phyloP scores from a whole-genome alignment of 73 alveolate genomes.

The Uronychia setigera region DNA sequence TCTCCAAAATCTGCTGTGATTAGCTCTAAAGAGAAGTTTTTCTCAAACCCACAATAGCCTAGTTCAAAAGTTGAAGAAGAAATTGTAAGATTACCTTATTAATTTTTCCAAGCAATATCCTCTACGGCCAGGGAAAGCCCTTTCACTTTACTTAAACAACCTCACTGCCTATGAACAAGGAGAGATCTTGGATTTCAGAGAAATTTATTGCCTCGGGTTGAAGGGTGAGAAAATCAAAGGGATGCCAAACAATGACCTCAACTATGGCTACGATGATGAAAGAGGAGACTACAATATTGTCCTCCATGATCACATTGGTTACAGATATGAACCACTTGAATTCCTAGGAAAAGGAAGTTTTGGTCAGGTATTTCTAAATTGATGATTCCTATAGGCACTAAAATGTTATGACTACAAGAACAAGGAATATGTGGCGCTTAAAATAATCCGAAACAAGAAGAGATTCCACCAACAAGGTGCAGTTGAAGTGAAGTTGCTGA shows the following conservation, averaged over 20 bases:
- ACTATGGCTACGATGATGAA: slow-evolving; percentile 74
- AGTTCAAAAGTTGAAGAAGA: not conserved
- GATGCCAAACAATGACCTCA: slow-evolving; percentile 33
- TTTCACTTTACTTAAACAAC: slow-evolving; percentile 47
- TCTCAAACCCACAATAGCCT: not conserved
- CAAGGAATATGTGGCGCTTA: slow-evolving; percentile 77
- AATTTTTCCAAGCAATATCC: slow-evolving; percentile 9
- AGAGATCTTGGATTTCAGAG: slow-evolving; percentile 76
- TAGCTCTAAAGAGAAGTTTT: not conserved
- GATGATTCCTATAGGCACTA: slow-evolving; percentile 35
- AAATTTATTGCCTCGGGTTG: slow-evolving; percentile 59
- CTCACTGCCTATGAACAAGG: slow-evolving; percentile 77
- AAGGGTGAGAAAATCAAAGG: slow-evolving; percentile 48
- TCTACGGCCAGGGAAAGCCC: slow-evolving; percentile 67
- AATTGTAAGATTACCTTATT: not conserved
- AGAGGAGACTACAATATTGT: slow-evolving; percentile 90
- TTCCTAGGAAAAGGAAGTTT: slow-evolving; percentile 84
- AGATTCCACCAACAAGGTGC: slow-evolving; percentile 53
- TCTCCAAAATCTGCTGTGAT: not conserved
- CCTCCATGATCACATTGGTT: slow-evolving; percentile 89
- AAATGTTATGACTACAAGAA: slow-evolving; percentile 74
- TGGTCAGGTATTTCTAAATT: slow-evolving; percentile 65
- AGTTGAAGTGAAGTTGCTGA: slow-evolving; percentile 46
- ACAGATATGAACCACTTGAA: slow-evolving; percentile 89
- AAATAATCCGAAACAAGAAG: slow-evolving; percentile 87